Percentiles rank a stretch among this genome's conserved stretches.
phyloP scores from a whole-genome alignment of 495 filamentous ascomycete species.

The Talaromyces trachyspermus region DNA sequence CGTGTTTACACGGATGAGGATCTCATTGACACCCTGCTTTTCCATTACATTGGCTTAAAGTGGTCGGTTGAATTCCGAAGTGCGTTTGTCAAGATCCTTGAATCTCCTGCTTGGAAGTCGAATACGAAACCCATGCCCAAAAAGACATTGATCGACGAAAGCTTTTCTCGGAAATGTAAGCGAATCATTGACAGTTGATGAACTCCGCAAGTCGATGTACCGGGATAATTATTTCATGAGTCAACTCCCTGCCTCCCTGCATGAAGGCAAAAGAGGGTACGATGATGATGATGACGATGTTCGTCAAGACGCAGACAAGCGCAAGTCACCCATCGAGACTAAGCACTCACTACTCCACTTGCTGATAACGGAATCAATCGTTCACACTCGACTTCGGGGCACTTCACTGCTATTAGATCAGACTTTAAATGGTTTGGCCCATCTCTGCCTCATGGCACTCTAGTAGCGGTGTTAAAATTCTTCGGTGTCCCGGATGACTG shows the following conservation, averaged over 20 bases:
- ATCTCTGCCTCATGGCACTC: slow-evolving; percentile 52
- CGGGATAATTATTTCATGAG: slow-evolving; percentile 48
- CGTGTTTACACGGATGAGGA: slow-evolving; percentile 61
- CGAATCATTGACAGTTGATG: slow-evolving; percentile 21
- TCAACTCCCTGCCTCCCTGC: slow-evolving; percentile 28
- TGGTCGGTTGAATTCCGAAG: slow-evolving; percentile 52
- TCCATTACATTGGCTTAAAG: slow-evolving; percentile 56
- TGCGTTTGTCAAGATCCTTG: slow-evolving; percentile 24
- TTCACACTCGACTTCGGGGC: slow-evolving; percentile 48
- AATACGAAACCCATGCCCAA: slow-evolving; percentile 33
- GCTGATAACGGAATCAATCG: slow-evolving; percentile 54
- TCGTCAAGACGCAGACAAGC: slow-evolving; percentile 13
- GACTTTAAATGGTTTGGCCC: slow-evolving; percentile 58
- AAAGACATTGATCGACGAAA: slow-evolving; percentile 37
- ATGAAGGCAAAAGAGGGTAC: slow-evolving; percentile 20
- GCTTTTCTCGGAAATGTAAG: slow-evolving; percentile 33
- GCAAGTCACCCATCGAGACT: slow-evolving; percentile 39
- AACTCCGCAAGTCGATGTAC: slow-evolving; percentile 32
- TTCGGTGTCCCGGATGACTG: slow-evolving; percentile 54
- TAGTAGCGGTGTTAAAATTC: slow-evolving; percentile 47
- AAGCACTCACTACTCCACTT: slow-evolving; percentile 57
- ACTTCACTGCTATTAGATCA: slow-evolving; percentile 54
- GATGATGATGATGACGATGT: slow-evolving; percentile 25
- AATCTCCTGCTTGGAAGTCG: slow-evolving; percentile 31
- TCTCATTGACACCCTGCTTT: slow-evolving; percentile 55